Percentiles rank a stretch among this genome's conserved stretches.
These are phyloP conservation scores for Schizothecium vesticola DNA, from an alignment of 495 filamentous ascomycete genomes.

Conservation along the genomic window DNA sequence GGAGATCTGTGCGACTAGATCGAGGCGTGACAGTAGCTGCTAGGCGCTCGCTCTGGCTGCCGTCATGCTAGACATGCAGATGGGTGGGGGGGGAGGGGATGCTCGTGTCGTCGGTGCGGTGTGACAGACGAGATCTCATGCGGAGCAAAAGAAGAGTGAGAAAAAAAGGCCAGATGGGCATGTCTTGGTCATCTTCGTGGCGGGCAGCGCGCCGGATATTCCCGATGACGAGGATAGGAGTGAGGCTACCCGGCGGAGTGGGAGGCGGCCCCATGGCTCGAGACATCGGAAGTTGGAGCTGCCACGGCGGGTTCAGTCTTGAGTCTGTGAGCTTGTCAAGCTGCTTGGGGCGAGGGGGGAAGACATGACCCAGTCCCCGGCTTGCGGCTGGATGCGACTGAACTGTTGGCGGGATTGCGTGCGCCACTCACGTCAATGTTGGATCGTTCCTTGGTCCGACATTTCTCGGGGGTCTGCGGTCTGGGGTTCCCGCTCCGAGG, in stretches of 20 bases:
- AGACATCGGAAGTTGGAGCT: not conserved
- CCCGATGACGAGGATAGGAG: not conserved
- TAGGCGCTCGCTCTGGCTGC: not conserved
- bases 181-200: not conserved
- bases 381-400: not conserved
- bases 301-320: not conserved
- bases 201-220: not conserved
- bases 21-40: slow-evolving; percentile 7
- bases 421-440: not conserved
- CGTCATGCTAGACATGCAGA: slow-evolving; percentile 2
- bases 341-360: not conserved
- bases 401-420: not conserved
- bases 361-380: not conserved
- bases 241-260: not conserved
- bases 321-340: not conserved
- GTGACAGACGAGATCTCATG: slow-evolving; percentile 9
- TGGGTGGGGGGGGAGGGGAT: not conserved
- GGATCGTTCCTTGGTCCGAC: not conserved
- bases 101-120: not conserved
- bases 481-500: not conserved
- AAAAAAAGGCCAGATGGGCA: not conserved
- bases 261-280: not conserved
- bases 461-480: not conserved
- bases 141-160: not conserved
- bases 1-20: slow-evolving; percentile 8